Conservation (phyloP, 805 yeast genomes). For the Spathaspora hagerdaliae region DNA sequence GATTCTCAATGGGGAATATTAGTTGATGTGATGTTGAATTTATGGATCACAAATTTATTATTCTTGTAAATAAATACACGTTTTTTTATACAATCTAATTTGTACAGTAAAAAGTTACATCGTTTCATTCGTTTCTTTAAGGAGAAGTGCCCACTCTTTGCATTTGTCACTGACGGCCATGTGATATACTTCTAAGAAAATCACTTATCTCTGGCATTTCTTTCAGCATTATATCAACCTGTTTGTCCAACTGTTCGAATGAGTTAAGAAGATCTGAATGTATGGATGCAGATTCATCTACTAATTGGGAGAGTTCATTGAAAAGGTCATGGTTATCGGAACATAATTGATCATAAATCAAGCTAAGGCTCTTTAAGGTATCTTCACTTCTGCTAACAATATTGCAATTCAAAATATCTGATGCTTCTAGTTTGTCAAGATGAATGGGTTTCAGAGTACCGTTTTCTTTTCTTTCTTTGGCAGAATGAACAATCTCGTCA, state of each 20-base stretch:
- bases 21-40: too few species aligned
- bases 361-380: slow-evolving; percentile 22
- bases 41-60: too few species aligned
- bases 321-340: slow-evolving; percentile 29
- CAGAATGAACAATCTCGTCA: slow-evolving; percentile 44
- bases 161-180: too few species aligned
- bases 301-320: slow-evolving; percentile 17
- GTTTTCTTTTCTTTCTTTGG: slow-evolving; percentile 25
- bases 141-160: too few species aligned
- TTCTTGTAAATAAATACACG: slow-evolving; percentile 5
- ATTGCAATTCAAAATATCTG: slow-evolving; percentile 30
- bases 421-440: slow-evolving; percentile 27
- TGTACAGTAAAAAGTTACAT: too few species aligned
- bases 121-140: too few species aligned
- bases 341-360: slow-evolving; percentile 35
- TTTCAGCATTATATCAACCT: too few species aligned
- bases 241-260: too few species aligned
- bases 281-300: slow-evolving; percentile 11
- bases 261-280: slow-evolving; percentile 12
- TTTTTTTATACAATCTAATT: background rate
- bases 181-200: too few species aligned
- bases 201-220: too few species aligned
- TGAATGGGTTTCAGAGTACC: slow-evolving; percentile 15
- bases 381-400: slow-evolving; percentile 16
- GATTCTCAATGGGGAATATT: background rate